A percentile compares a stretch with the other conserved stretches of the same genome.
Evolutionary conservation across 1,139 yeast genomes (phyloP).

Genomic region (Dujonia santamariae): DNA sequence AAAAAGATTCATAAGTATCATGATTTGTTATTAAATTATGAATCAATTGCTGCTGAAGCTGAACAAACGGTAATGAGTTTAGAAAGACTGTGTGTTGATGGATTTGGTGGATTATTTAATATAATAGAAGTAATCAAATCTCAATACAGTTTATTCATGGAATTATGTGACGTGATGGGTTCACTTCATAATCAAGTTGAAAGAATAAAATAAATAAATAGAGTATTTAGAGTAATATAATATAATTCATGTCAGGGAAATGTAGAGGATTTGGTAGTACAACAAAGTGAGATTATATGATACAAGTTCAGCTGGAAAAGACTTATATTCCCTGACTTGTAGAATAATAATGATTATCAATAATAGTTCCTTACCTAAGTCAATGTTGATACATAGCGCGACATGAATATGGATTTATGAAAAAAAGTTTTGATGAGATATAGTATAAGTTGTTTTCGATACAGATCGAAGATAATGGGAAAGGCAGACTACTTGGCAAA

Average conservation of each 20-base stretch:
- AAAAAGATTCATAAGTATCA: slow-evolving; percentile 67
- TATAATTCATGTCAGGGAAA: too few relatives aligned
- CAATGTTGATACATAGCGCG: too few relatives aligned
- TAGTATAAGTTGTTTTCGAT: too few relatives aligned
- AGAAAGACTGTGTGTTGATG: slow-evolving; percentile 44
- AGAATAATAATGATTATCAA: too few relatives aligned
- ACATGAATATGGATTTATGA: too few relatives aligned
- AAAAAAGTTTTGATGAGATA: too few relatives aligned
- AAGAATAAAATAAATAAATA: slow-evolving; percentile 11
- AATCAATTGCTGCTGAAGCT: slow-evolving; percentile 70
- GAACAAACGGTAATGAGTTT: slow-evolving; percentile 46
- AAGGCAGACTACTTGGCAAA: slow-evolving; percentile 26
- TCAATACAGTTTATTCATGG: slow-evolving; percentile 86
- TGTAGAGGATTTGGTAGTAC: too few relatives aligned
- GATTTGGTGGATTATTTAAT: slow-evolving; percentile 51
- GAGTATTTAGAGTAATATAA: too few relatives aligned
- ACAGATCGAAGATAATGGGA: not conserved
- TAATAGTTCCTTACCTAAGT: too few relatives aligned
- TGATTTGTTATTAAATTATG: slow-evolving; percentile 64
- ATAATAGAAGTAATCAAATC: slow-evolving; percentile 69
- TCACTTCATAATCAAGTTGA: slow-evolving; percentile 69
- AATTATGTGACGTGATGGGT: slow-evolving; percentile 84
- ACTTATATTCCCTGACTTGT: too few relatives aligned
- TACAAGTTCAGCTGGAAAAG: too few relatives aligned
- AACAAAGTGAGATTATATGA: too few relatives aligned